A percentile compares a stretch with the other conserved stretches of the same genome.
Evolutionary conservation across 2,329 filamentous ascomycete species (phyloP).

Genomic region (Trichophyton equinum): DNA sequence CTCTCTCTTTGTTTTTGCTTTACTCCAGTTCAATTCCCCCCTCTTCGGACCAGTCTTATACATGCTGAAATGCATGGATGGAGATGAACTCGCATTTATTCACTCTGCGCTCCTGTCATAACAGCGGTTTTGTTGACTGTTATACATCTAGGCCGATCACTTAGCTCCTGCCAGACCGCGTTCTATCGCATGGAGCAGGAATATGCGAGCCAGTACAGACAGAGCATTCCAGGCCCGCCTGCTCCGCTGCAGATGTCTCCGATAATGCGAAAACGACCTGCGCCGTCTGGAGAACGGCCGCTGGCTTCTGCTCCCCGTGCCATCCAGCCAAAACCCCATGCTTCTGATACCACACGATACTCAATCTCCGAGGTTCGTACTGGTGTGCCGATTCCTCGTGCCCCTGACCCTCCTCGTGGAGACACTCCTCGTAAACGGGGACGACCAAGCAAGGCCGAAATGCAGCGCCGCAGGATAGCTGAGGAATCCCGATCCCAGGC

Average conservation of each 20-base stretch:
- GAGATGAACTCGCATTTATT: background rate
- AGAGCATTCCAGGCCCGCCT: constrained; percentile 12
- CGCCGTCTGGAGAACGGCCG: constrained; percentile 20
- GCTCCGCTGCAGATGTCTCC: constrained; percentile 12
- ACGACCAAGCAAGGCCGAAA: constrained; percentile 32
- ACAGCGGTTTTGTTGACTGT: background rate
- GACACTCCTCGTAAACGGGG: constrained; percentile 32
- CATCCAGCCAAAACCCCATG: constrained; percentile 30
- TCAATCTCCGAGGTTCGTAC: constrained; percentile 23
- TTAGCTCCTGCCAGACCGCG: constrained; percentile 27
- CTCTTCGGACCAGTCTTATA: background rate
- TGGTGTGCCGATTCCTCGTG: constrained; percentile 25
- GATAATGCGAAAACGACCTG: constrained; percentile 16
- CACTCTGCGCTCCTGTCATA: background rate
- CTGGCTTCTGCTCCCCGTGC: constrained; percentile 20
- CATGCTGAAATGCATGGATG: background rate
- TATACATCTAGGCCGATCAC: constrained; percentile 24
- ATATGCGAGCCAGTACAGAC: constrained; percentile 16
- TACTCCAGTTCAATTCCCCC: background rate
- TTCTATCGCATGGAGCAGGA: constrained; percentile 25
- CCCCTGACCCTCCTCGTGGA: constrained; percentile 19
- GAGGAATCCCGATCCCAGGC: background rate
- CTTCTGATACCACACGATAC: constrained; percentile 23
- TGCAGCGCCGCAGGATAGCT: constrained; percentile 22
- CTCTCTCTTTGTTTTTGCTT: no score